A percentile compares a stretch with the other conserved stretches of the same genome.
phyloP scores from a whole-genome alignment of 352 stramenopile genomes.

The Phytopythium chamaehyphon region DNA sequence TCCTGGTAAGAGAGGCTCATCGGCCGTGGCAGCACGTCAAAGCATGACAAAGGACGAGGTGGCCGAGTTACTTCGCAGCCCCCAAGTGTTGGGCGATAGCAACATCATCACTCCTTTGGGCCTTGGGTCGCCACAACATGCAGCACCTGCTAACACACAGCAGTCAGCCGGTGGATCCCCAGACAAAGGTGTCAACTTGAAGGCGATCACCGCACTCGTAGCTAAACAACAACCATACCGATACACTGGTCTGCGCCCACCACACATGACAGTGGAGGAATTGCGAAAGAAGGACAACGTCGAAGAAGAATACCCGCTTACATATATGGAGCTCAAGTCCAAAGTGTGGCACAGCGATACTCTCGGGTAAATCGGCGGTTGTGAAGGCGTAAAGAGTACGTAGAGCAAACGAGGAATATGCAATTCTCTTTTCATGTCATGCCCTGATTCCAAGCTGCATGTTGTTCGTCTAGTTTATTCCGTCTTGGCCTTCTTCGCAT shows the following conservation, averaged over 20 bases:
- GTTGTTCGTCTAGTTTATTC: slow-evolving; percentile 40
- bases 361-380: not conserved
- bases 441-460: slow-evolving; percentile 18
- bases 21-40: not conserved
- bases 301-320: slow-evolving; percentile 85
- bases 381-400: not conserved
- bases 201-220: slow-evolving; percentile 31
- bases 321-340: slow-evolving; percentile 81
- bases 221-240: slow-evolving; percentile 71
- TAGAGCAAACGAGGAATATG: slow-evolving; percentile 4
- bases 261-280: slow-evolving; percentile 72
- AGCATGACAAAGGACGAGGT: too few species aligned
- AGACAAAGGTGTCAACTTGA: slow-evolving; percentile 25
- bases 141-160: too few species aligned
- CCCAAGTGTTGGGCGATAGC: too few species aligned
- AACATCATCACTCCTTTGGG: too few species aligned
- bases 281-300: slow-evolving; percentile 82
- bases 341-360: slow-evolving; percentile 69
- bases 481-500: slow-evolving; percentile 80
- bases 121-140: too few species aligned
- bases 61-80: too few species aligned
- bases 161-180: not conserved
- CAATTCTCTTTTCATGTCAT: slow-evolving; percentile 1
- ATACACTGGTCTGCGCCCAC: slow-evolving; percentile 54
- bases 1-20: not conserved